Evolutionary conservation across 2,329 filamentous ascomycete genomes (phyloP), one percentile per base, ranked within the genome.

Genomic region (Sporothrix schenckii): DNA sequence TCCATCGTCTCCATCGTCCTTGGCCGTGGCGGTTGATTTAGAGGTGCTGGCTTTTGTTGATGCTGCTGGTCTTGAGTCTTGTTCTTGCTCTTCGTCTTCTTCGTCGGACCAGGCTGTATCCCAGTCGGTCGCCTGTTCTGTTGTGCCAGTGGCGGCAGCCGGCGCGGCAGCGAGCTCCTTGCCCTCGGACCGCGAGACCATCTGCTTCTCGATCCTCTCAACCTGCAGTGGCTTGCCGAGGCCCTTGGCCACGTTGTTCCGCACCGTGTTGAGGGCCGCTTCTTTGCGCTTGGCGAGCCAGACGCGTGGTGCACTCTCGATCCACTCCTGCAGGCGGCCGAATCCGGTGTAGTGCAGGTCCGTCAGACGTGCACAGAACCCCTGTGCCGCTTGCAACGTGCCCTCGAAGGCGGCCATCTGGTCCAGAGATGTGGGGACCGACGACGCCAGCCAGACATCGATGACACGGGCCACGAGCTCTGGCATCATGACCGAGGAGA

Each of bases 241-340:
- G 0, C 80, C 92, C 67, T 82, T 81, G 3, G 88, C 85, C 2
- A 97, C 84, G 60, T 90, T 86, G 24, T 81, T 86, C 30, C 95
- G 88, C 14, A 96, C 88, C 47, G 87, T 85, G 72, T 94, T 90
- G 30, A 99, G 84, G 0, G 92, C 89, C 47, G 86, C 88, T 76
- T 97, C 93, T 76, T 92, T 89, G 74, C 93, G 91, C 77, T 93
- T 94, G 2, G 87, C 87, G 16, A 98, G 85, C 95, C 95, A 99
- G 34, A 93, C 89, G 70, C 88, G 88, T 0, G 93, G 92, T 0
- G 92, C 91, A 72, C 90, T 89, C 53, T 89, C 87, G 0, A 92
- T 89, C 94, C 95, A 99, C 30, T 92, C 88, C 58, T 87, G 84
- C 50, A 99, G 81, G 44, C 90, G 87, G 16, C 85, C 82, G 63